phyloP scores from a whole-genome alignment of 1,284 basidiomycete species.

The Entoloma clypeatum region DNA sequence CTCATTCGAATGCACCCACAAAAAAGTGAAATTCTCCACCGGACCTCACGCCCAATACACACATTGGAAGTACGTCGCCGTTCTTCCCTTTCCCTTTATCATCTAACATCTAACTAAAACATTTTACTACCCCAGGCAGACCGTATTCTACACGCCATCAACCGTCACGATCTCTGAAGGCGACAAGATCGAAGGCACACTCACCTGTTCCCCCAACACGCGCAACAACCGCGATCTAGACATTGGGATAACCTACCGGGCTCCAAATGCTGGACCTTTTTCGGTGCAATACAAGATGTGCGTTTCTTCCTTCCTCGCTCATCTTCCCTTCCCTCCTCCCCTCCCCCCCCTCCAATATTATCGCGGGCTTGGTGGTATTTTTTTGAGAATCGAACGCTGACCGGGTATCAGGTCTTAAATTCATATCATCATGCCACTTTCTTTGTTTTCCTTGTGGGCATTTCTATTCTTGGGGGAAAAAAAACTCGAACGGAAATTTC shows the following conservation, averaged over 20 bases:
- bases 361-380: constrained; percentile 15
- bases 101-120: constrained; percentile 1
- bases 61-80: constrained; percentile 81
- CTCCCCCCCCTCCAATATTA: constrained; percentile 7
- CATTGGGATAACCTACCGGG: constrained; percentile 75
- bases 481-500: too few relatives aligned
- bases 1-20: constrained; percentile 94
- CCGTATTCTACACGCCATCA: constrained; percentile 92
- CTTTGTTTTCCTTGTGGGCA: neutral
- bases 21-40: constrained; percentile 92
- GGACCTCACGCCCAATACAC: constrained; percentile 97
- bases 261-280: constrained; percentile 32
- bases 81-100: neutral
- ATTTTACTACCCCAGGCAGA: constrained; percentile 57
- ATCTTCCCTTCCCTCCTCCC: constrained; percentile 14
- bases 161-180: constrained; percentile 65
- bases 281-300: constrained; percentile 76
- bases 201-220: constrained; percentile 82
- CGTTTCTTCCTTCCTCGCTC: constrained; percentile 35
- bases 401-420: constrained; percentile 68
- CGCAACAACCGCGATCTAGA: constrained; percentile 93
- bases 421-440: constrained; percentile 18
- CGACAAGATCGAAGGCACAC: constrained; percentile 67
- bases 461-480: too few relatives aligned
- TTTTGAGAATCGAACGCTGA: constrained; percentile 48